A percentile compares a stretch with the other conserved stretches of the same genome.
phyloP scores from a whole-genome alignment of 2,329 filamentous ascomycete species.

The Colletotrichum tamarilloi region DNA sequence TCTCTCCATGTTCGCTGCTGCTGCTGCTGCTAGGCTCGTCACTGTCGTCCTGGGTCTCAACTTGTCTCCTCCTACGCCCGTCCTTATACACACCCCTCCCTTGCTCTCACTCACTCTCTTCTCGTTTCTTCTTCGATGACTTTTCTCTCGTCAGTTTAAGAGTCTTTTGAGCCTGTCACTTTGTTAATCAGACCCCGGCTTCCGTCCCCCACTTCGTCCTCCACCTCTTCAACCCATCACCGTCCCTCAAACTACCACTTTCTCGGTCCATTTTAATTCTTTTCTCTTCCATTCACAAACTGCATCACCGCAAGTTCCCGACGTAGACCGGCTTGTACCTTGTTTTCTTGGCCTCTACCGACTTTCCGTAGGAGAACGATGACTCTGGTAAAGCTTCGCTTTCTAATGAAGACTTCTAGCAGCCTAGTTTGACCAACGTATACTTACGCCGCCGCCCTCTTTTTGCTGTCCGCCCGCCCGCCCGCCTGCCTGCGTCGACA shows the following conservation, averaged over 20 bases:
- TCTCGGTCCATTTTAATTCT: conserved; percentile 38
- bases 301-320: conserved; percentile 49
- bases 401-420: conserved; percentile 49
- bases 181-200: conserved; percentile 38
- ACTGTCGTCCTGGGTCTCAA: conserved; percentile 18
- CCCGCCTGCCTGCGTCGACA: conserved; percentile 24
- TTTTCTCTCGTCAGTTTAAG: conserved; percentile 34
- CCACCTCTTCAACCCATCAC: conserved; percentile 37
- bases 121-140: conserved; percentile 35
- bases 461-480: conserved; percentile 39
- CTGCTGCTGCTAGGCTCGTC: conserved; percentile 11
- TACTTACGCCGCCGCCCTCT: conserved; percentile 44
- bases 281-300: conserved; percentile 39
- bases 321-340: conserved; percentile 49
- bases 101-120: conserved; percentile 20
- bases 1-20: not conserved
- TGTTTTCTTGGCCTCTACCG: conserved; percentile 40
- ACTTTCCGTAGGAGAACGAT: conserved; percentile 49
- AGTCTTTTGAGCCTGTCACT: conserved; percentile 36
- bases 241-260: conserved; percentile 36
- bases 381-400: conserved; percentile 50
- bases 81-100: conserved; percentile 29
- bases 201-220: conserved; percentile 35
- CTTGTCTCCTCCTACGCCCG: conserved; percentile 27
- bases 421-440: conserved; percentile 53